Evolutionary conservation across 1,139 yeast genomes (phyloP), one percentile per base, ranked within the genome.

Genomic region (Nakaseomyces delphensis): DNA sequence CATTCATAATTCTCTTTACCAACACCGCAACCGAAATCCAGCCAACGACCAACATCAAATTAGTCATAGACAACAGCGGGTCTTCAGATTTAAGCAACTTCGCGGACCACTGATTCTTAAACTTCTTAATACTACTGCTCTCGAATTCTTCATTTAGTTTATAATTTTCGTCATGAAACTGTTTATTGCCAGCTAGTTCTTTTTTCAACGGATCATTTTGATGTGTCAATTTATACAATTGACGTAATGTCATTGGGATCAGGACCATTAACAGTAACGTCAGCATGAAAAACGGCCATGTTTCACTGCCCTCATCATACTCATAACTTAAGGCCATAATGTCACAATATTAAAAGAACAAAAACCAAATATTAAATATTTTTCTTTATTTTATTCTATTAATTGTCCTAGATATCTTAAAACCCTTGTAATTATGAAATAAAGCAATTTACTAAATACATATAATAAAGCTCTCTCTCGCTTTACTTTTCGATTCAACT

Each of bases 201-300:
- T 41, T 21, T 14, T 38, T 38, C 11, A 42, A 41, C 4, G 41
- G 46, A 8, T 43, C 47, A 21, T 40, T 44, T 6, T 47, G 43
- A 15, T 46, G 43, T 16, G 41, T 31, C 16, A 55, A 41, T 16
- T 30, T 55, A 46, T 57, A 55, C 7, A 74, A 48, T 51, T 77
- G 71, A 38, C 68, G 63, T 14, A 77, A 51, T 1, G 96, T 82
- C 45, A 77, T 59, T 4, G 97, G 96, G 36, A 86, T 64, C 48
- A 86, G 71, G 21, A 79, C 74, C 42, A 77, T 72, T 10, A 78
- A 63, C 42, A 83, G 68, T 44, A 87, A 67, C 1, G 97, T 91
- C 57, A 85, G 67, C 45, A 83, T 76, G 59, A 89, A 91, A 62
- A 82, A 87, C 36, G 98, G 98, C 97, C 97, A 91, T 5, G 95